Base-by-base conservation (phyloP, 805 yeast species). In the Yarrowia sp. region DNA sequence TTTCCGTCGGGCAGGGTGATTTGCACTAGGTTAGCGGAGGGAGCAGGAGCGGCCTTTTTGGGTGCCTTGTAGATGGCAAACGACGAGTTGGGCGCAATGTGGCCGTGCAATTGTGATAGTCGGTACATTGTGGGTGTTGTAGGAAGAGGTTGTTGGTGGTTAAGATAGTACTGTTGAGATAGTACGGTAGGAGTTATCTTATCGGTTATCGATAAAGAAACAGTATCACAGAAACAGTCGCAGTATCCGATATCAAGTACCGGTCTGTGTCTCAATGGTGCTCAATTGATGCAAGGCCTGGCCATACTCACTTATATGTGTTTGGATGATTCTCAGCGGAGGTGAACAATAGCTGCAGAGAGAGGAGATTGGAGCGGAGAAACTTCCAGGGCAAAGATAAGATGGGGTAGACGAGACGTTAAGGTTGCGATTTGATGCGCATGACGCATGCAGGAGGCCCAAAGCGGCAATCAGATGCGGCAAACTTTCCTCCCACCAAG, bases 1-100 rank as follows among this genome's bases (percentile, higher is more conserved):
- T 79, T 77, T 46, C 96, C 96, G 71, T 88, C 88, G 68, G 96
- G 96, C 70, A 71, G 68, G 4, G 72, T 70, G 48, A 72, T 52
- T 43, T 68, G 61, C 41, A 61, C 64, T 46, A 46, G 35, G 64
- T 58, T 58, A 58, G 63, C 33, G 3, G 61, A 2, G 21, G 16
- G n/a, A 14, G 35, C 44, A 12, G 56, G 40, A n/a, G 44, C 44
- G n/a, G 44, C 12, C 24, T 52, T 52, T n/a, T 52, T 52, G 59
- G 58, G 58, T 3, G 33, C 44, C 59, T 52, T 52, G 44, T 52
- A 52, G 44, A 52, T 52, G 17, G 59, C 59, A 26, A 52, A 52
- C 33, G 59, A 24, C 7, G 10, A 2, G 32, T 38, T 54, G 33
- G 46, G n/a, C 35, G 35, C 46, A 6, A 54, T 1, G 19, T 54